Percentiles rank a stretch among this genome's conserved stretches.
These are phyloP conservation scores for Solanum hybrid DNA, from an alignment of 305 asterid species.

Conservation along the genomic window DNA sequence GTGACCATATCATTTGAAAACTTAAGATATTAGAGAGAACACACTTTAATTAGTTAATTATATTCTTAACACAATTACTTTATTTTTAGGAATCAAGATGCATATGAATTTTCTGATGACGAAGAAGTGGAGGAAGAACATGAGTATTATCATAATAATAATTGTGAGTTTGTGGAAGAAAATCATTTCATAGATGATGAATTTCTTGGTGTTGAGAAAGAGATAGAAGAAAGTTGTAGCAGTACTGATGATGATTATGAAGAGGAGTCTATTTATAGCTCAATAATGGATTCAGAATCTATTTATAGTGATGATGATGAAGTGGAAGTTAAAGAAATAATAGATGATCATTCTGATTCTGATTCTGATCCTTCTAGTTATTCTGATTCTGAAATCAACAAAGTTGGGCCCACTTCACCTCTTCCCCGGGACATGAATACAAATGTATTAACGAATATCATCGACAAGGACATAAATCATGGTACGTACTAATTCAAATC, in stretches of 20 bases:
- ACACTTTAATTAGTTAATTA: background rate
- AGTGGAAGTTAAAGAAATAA: slow-evolving; percentile 26
- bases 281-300: slow-evolving; percentile 39
- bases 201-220: background rate
- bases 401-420: slow-evolving; percentile 29
- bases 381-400: slow-evolving; percentile 20
- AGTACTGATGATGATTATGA: slow-evolving; percentile 13
- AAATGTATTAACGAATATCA: background rate
- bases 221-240: slow-evolving; percentile 12
- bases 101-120: slow-evolving; percentile 50
- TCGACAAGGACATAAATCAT: background rate
- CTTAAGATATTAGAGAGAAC: background rate
- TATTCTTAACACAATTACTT: background rate
- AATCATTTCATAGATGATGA: slow-evolving; percentile 12
- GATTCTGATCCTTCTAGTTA: slow-evolving; percentile 30
- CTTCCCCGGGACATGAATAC: background rate
- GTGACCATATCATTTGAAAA: background rate
- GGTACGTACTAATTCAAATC: background rate
- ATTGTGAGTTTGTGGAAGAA: slow-evolving; percentile 12
- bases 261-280: slow-evolving; percentile 31
- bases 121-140: slow-evolving; percentile 14
- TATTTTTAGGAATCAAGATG: slow-evolving; percentile 50
- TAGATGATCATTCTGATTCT: slow-evolving; percentile 14
- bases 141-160: background rate
- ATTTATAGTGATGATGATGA: slow-evolving; percentile 6